Conservation (phyloP, 352 stramenopile genomes). For the Phytophthora parvispora region DNA sequence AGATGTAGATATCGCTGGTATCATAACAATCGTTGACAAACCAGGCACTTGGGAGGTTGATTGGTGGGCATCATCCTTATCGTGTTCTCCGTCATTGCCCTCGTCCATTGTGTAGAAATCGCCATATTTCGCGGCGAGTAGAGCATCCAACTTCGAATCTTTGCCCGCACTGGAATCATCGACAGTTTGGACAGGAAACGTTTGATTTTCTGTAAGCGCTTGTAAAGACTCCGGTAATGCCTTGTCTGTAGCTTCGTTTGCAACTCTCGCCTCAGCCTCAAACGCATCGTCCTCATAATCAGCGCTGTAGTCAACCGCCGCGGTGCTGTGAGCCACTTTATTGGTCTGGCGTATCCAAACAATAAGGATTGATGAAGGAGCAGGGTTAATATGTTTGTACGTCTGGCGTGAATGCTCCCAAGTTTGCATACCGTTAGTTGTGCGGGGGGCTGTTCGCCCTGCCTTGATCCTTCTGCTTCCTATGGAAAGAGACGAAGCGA, state of each 20-base stretch:
- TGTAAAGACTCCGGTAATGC: not conserved
- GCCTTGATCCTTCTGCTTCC: conserved; percentile 20
- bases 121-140: conserved; percentile 43
- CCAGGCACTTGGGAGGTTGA: not conserved
- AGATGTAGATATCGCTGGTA: not conserved
- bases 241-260: not conserved
- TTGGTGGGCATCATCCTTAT: not conserved
- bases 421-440: not conserved
- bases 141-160: conserved; percentile 23
- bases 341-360: not conserved
- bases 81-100: conserved; percentile 2
- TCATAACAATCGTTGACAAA: not conserved
- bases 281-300: conserved; percentile 61
- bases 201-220: conserved; percentile 1
- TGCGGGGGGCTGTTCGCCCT: not conserved
- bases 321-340: not conserved
- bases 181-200: not conserved
- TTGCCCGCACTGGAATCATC: not conserved
- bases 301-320: conserved; percentile 14
- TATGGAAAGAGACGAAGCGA: conserved; percentile 1
- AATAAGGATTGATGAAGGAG: not conserved
- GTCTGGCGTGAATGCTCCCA: not conserved
- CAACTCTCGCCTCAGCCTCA: conserved; percentile 27
- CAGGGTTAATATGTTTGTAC: not conserved
- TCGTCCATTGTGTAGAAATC: conserved; percentile 39